Evolutionary conservation across 2,329 filamentous ascomycete genomes (phyloP).

Genomic region (Lasiodiplodia sp.): DNA sequence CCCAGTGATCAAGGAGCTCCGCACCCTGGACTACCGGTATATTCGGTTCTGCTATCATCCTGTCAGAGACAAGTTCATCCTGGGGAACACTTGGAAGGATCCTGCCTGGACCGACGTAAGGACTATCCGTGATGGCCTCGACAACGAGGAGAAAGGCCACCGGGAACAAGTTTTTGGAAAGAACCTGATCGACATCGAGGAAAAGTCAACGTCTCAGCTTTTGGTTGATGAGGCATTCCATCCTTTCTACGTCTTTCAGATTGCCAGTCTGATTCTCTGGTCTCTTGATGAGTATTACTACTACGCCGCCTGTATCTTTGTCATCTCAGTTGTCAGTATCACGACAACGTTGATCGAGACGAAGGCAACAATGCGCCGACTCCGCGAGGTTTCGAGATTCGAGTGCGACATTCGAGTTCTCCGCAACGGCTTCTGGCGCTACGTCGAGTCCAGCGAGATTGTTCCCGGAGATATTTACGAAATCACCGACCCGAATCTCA

Average conservation of each 20-base stretch:
- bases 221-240: constrained; percentile 95
- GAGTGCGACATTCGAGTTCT: constrained; percentile 95
- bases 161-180: constrained; percentile 86
- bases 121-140: constrained; percentile 77
- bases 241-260: constrained; percentile 97
- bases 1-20: constrained; percentile 76
- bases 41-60: constrained; percentile 93
- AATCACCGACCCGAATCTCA: constrained; percentile 88
- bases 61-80: constrained; percentile 83
- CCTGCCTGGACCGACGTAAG: constrained; percentile 83
- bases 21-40: constrained; percentile 89
- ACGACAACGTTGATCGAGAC: constrained; percentile 89
- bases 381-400: constrained; percentile 91
- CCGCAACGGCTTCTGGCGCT: constrained; percentile 94
- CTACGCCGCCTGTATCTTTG: constrained; percentile 92
- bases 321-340: constrained; percentile 94
- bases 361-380: constrained; percentile 85
- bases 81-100: constrained; percentile 93
- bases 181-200: constrained; percentile 91
- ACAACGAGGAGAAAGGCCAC: constrained; percentile 84
- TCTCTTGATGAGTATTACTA: constrained; percentile 97
- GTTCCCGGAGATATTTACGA: constrained; percentile 97
- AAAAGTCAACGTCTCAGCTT: constrained; percentile 83
- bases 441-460: constrained; percentile 83
- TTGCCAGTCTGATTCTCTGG: constrained; percentile 93